Conservation (phyloP, 2,329 filamentous ascomycete genomes). For the Leptographium lundbergii region DNA sequence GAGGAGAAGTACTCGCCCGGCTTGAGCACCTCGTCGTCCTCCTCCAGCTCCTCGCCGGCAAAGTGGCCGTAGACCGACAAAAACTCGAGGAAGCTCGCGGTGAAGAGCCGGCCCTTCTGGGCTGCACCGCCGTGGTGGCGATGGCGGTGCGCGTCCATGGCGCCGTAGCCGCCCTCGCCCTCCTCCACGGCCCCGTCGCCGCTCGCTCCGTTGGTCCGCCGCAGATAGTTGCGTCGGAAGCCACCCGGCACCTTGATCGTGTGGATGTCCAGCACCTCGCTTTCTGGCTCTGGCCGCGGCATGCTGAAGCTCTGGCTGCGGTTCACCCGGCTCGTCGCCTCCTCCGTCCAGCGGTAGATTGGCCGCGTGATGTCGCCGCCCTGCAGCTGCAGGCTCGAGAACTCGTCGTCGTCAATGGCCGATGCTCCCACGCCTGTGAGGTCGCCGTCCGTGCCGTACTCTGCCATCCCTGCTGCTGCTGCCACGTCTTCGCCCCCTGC, state of each 20-base stretch:
- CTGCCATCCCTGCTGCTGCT: constrained; percentile 34
- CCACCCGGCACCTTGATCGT: constrained; percentile 89
- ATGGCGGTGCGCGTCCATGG: neutral
- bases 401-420: constrained; percentile 55
- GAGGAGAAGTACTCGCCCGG: constrained; percentile 89
- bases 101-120: constrained; percentile 55
- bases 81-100: constrained; percentile 91
- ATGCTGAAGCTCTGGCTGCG: constrained; percentile 83
- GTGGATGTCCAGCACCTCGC: constrained; percentile 71
- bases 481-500: constrained; percentile 28
- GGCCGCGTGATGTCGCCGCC: constrained; percentile 89
- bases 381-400: constrained; percentile 85
- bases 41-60: constrained; percentile 89
- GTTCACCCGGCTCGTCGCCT: constrained; percentile 58
- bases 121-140: neutral
- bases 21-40: constrained; percentile 80
- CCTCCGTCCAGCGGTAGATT: constrained; percentile 94
- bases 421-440: constrained; percentile 8
- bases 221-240: constrained; percentile 80
- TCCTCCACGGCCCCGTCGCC: constrained; percentile 38
- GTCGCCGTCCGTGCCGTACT: neutral
- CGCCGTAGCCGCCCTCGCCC: constrained; percentile 15
- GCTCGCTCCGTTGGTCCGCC: constrained; percentile 61
- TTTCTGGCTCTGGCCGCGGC: constrained; percentile 64
- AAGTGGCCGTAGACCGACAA: constrained; percentile 93